These are phyloP conservation scores for Cicer bijugum DNA, from an alignment of 306 rosid genomes.

Conservation along the genomic window DNA sequence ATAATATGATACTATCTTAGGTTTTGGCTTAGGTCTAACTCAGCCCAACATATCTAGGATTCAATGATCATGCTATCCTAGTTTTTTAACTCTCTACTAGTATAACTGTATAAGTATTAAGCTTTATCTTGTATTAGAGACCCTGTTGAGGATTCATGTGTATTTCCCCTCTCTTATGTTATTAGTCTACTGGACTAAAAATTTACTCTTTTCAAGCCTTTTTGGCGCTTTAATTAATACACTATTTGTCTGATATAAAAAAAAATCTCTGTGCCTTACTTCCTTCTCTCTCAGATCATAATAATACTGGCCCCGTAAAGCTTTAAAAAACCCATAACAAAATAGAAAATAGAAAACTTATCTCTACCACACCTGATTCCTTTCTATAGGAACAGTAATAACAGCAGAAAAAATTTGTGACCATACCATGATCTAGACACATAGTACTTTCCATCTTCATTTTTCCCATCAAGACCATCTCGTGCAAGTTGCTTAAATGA, in stretches of 20 bases:
- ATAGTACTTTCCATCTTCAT: constrained; percentile 60
- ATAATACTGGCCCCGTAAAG: constrained; percentile 2
- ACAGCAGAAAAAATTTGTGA: constrained; percentile 38
- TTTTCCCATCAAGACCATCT: constrained; percentile 70
- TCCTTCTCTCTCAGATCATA: not conserved
- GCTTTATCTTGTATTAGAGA: not conserved
- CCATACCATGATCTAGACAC: constrained; percentile 84
- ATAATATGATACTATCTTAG: not conserved
- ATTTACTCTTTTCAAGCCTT: not conserved
- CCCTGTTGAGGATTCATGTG: not conserved
- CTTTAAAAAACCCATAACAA: constrained; percentile 5
- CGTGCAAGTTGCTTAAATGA: constrained; percentile 76
- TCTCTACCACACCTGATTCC: not conserved
- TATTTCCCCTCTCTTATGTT: not conserved
- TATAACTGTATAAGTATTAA: not conserved
- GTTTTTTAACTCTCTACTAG: not conserved
- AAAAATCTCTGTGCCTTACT: not conserved
- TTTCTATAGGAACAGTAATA: constrained; percentile 30
- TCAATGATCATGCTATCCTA: not conserved
- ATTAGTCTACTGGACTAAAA: not conserved
- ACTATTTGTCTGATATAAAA: not conserved
- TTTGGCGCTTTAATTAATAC: not conserved
- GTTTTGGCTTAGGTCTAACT: not conserved
- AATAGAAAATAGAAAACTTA: constrained; percentile 7
- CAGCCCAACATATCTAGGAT: not conserved